Conservation (phyloP, 768 basidiomycete species). For the Agrocybe praecox region DNA sequence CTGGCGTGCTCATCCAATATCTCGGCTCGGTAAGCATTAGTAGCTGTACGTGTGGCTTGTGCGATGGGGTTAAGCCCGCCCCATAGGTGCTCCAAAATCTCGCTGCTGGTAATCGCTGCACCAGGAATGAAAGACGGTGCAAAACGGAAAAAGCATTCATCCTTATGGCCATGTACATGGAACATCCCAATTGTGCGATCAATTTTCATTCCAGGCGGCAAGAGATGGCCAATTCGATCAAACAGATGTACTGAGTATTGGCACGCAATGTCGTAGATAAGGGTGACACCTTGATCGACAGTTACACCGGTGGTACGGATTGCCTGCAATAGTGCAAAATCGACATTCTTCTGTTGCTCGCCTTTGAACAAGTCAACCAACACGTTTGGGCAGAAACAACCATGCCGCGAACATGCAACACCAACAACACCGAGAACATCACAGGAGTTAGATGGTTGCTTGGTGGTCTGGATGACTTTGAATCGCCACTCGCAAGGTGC, state of each 20-base stretch:
- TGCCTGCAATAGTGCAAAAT: constrained; percentile 6
- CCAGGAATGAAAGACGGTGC: constrained; percentile 18
- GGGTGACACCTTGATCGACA: neutral
- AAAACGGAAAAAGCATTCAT: constrained; percentile 27
- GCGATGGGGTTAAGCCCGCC: constrained; percentile 16
- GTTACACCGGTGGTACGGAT: neutral
- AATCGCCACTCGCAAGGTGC: neutral
- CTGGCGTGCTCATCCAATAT: constrained; percentile 25
- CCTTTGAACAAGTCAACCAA: neutral
- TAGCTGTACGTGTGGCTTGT: constrained; percentile 10
- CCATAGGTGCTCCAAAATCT: constrained; percentile 23
- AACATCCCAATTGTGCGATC: constrained; percentile 21
- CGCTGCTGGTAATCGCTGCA: constrained; percentile 4
- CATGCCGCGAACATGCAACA: neutral
- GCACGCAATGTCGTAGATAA: neutral
- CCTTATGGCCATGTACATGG: constrained; percentile 27
- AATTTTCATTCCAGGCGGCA: constrained; percentile 5
- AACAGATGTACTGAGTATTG: neutral
- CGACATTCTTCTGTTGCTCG: neutral
- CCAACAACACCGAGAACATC: neutral
- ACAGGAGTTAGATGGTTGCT: neutral
- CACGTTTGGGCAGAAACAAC: neutral
- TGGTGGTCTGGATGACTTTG: neutral
- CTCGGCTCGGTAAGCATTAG: constrained; percentile 14
- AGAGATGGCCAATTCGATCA: neutral